phyloP scores from a whole-genome alignment of 1,284 basidiomycete species.

The Puccinia coronata region DNA sequence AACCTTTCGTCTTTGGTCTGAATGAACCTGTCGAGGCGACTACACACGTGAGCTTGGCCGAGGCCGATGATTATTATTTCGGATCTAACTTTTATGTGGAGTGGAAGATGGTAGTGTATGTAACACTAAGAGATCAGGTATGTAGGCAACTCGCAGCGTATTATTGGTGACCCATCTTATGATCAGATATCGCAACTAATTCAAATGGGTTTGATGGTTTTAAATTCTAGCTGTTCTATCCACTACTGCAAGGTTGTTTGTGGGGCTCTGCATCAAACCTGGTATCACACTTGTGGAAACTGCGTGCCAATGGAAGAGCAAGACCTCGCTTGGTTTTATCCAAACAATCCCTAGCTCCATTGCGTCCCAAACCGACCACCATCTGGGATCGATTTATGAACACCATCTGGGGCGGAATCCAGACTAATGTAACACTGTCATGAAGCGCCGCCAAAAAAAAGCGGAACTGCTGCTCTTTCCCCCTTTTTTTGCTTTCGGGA shows the following conservation, averaged over 20 bases:
- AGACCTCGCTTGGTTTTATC: not conserved
- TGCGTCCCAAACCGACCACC: not conserved
- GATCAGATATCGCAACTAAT: too few relatives aligned
- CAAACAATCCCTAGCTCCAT: not conserved
- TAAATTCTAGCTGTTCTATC: conserved; percentile 26
- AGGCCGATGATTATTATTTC: conserved; percentile 24
- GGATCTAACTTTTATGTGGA: conserved; percentile 42
- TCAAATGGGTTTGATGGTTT: not conserved
- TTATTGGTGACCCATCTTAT: too few relatives aligned
- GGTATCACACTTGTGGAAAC: conserved; percentile 16
- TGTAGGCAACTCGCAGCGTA: too few relatives aligned
- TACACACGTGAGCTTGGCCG: not conserved
- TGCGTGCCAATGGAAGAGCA: not conserved
- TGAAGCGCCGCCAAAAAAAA: too few relatives aligned
- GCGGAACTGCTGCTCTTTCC: not conserved
- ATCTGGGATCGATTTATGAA: conserved; percentile 3
- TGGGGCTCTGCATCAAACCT: conserved; percentile 38
- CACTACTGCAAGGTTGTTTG: conserved; percentile 33
- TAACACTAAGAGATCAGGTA: conserved; percentile 47
- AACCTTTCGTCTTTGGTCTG: conserved; percentile 11
- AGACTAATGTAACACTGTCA: conserved; percentile 11
- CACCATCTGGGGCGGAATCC: not conserved
- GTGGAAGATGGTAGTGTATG: conserved; percentile 34
- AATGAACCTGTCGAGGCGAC: not conserved
- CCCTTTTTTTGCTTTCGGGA: too few relatives aligned